A percentile compares a stretch with the other conserved stretches of the same genome.
These are phyloP conservation scores for Arctostaphylos glauca DNA, from an alignment of 148 eudicot genomes.

Conservation along the genomic window DNA sequence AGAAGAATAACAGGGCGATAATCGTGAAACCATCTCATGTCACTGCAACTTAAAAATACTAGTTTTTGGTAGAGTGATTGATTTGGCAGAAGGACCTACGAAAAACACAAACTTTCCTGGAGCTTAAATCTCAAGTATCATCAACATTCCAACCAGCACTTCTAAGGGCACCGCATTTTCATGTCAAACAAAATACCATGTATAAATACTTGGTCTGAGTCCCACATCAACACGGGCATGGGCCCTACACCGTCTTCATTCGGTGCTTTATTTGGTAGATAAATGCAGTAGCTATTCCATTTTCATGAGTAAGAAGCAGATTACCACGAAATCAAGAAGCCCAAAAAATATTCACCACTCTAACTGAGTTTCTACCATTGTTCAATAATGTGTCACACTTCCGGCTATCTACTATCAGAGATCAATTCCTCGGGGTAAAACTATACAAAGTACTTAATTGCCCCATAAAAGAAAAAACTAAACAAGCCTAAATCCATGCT, in stretches of 20 bases:
- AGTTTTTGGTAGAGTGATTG: neutral
- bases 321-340: neutral
- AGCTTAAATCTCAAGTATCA: neutral
- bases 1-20: neutral
- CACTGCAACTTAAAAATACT: neutral
- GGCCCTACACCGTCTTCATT: too few species aligned
- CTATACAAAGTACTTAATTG: neutral
- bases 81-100: neutral
- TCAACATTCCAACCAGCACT: too few species aligned
- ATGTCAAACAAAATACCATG: too few species aligned
- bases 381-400: neutral
- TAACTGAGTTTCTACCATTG: neutral
- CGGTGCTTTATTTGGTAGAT: neutral
- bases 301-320: neutral
- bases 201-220: too few species aligned
- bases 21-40: neutral
- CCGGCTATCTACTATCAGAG: neutral
- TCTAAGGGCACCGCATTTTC: too few species aligned
- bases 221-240: too few species aligned
- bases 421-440: neutral
- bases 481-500: neutral
- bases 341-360: neutral
- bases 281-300: neutral
- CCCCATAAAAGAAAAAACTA: neutral
- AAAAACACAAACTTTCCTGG: neutral